phyloP scores from a whole-genome alignment of 306 rosid species.

The Prunus armeniaca region DNA sequence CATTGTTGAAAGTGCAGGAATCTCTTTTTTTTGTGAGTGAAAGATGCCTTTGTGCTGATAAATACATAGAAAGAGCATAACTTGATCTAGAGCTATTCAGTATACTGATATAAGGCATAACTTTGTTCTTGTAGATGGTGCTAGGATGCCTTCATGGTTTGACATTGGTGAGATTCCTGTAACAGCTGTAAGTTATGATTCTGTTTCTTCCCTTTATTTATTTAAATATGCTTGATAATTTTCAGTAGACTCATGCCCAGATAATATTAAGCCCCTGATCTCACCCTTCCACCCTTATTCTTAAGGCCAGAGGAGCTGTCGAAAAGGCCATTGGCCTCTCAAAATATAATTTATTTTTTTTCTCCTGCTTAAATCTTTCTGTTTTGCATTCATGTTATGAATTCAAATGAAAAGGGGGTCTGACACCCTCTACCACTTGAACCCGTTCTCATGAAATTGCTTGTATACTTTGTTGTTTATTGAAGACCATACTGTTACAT shows the following conservation, averaged over 20 bases:
- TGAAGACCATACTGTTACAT: neutral
- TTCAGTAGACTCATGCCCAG: neutral
- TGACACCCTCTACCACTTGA: neutral
- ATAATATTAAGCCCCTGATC: neutral
- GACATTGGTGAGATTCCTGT: conserved; percentile 77
- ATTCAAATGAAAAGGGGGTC: neutral
- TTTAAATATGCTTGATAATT: neutral
- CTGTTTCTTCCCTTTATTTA: neutral
- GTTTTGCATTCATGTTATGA: neutral
- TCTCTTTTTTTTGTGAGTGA: neutral
- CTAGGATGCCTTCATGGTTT: conserved; percentile 88
- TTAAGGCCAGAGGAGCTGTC: neutral
- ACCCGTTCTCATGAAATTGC: neutral
- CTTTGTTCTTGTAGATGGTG: conserved; percentile 56
- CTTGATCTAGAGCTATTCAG: neutral
- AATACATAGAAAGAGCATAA: neutral
- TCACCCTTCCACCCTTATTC: neutral
- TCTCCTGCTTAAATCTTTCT: neutral
- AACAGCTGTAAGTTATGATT: conserved; percentile 55
- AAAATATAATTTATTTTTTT: neutral
- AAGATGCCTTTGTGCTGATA: neutral
- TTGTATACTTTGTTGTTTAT: neutral
- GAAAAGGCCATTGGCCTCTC: neutral
- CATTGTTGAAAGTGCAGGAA: neutral
- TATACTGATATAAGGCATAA: neutral